Evolutionary conservation across 2,329 filamentous ascomycete species (phyloP), one percentile per base, ranked within the genome.

Genomic region (Colletotrichum filicis): DNA sequence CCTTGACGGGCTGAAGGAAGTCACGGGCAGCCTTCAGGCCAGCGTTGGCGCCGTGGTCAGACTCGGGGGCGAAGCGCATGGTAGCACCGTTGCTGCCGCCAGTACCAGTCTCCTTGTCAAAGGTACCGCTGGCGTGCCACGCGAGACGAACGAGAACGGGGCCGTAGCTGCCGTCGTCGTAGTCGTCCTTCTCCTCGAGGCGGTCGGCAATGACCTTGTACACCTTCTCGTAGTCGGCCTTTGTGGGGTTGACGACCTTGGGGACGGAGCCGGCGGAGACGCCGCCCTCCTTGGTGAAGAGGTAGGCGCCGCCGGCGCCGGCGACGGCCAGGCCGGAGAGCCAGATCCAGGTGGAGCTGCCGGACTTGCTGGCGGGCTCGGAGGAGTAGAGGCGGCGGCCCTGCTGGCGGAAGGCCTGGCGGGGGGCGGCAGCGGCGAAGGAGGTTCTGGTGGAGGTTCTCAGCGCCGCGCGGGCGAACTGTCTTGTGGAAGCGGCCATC

Each of bases 31-130:
- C 86, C 82, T 93, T 92, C 79, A 98, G 88, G 78, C 96, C 97
- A 73, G 96, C 95, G 81, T 99, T 99, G 84, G 96, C 97, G 77
- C 95, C 95, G 85, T 99, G 96, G 83, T 92, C 92, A 74, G 91
- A 88, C 86, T 98, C 97, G 59, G 96, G 95, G 28, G 92, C 88
- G 83, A 98, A 98, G 81, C 97, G 92, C 97, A 98, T 98, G 76
- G 95, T 98, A 71, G 96, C 96, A 76, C 97, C 96, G 83, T 98
- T 98, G 88, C 93, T 96, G 77, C 96, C 96, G 79, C 96, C 97
- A 58, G 96, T 98, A 76, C 90, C 89, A 30, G 95, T 98, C 80
- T 90, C 90, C 86, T 93, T 93, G 82, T 98, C 96, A 80, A 93
- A 98, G 78, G 96, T 99, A 78, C 96, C 96, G 78, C 92, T 95